Base-by-base conservation (phyloP, 108 stramenopile genomes). In the Asterionellopsis glacialis region DNA sequence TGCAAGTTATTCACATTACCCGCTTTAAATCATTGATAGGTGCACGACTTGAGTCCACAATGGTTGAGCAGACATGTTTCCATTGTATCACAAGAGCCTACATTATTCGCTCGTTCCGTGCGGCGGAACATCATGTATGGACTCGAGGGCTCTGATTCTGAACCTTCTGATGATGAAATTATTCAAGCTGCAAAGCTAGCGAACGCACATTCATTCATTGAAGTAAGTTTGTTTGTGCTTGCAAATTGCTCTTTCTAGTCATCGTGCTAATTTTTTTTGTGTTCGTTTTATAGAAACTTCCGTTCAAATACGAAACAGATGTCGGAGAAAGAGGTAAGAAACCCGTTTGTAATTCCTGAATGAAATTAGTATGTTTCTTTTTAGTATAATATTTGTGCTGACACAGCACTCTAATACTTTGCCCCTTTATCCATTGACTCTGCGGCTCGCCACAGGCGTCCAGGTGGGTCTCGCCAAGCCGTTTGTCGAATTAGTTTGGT, bases 51-150 rank as follows among this genome's bases (percentile, higher is more conserved):
- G 11, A 64, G 65, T 19, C 73, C 74, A 6, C 57, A 63, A 25
- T 78, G 74, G 76, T 51, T 84, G 55, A 69, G 74, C 26, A 57
- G 60, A 27, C 51, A 75, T 42, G 68, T 84, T 11, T 72, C 76
- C 12, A 64, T 93, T 49, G 97, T 98, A 10, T 65, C 73, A 13
- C 97, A 98, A 68, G 94, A 95, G 63, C 91, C 95, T 4, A 80
- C 72, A 5, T 84, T 97, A 24, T 97, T 96, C 70, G 79, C 77
- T 9, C 85, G 94, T 43, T 79, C 73, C 24, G 73, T 96, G 53
- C 76, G 63, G 45, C 71, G 85, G 41, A 97, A 97, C 61, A 96
- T 97, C 40, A 77, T 81, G 45, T 85, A 87, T 56, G 95, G 94
- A 22, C 60, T 80, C 6, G 84, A 88, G 61, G 78, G 73, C 10